A percentile compares a stretch with the other conserved stretches of the same genome.
phyloP scores from a whole-genome alignment of 2,329 filamentous ascomycete species.

The Cytospora chrysosperma region DNA sequence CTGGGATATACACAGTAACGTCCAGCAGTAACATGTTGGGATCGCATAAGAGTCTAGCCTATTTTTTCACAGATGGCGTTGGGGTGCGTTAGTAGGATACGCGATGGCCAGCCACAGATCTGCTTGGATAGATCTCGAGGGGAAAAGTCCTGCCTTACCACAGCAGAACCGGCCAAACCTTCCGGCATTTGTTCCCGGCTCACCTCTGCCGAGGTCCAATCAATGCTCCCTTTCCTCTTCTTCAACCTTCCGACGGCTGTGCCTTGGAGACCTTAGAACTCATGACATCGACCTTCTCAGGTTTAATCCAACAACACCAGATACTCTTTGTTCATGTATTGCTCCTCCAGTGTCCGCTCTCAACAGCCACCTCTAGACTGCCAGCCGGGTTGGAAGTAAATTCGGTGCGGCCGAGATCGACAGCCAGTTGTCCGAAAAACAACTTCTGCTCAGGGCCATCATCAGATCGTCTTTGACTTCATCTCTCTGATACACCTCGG shows the following conservation, averaged over 20 bases:
- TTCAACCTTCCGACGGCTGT: background rate
- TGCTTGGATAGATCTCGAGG: too few species aligned
- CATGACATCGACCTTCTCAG: background rate
- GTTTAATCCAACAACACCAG: background rate
- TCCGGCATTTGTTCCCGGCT: background rate
- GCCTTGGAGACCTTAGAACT: background rate
- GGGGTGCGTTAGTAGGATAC: background rate
- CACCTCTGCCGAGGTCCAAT: conserved; percentile 5
- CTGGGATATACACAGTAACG: conserved; percentile 3
- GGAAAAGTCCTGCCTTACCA: background rate
- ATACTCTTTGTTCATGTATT: too few species aligned
- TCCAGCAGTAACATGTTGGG: conserved; percentile 8
- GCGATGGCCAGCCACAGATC: too few species aligned
- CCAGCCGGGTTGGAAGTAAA: background rate
- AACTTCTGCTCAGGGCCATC: background rate
- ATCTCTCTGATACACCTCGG: background rate
- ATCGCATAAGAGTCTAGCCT: conserved; percentile 7
- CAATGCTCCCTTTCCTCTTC: background rate
- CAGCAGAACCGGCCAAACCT: background rate
- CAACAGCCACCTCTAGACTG: background rate
- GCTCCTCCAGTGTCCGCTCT: too few species aligned
- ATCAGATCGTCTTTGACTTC: background rate
- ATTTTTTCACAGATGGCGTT: background rate
- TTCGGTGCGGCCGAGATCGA: background rate
- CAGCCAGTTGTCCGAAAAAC: background rate